Base-by-base conservation (phyloP, 192 early-diverging fungal genomes). In the Chytriomyces sp. region DNA sequence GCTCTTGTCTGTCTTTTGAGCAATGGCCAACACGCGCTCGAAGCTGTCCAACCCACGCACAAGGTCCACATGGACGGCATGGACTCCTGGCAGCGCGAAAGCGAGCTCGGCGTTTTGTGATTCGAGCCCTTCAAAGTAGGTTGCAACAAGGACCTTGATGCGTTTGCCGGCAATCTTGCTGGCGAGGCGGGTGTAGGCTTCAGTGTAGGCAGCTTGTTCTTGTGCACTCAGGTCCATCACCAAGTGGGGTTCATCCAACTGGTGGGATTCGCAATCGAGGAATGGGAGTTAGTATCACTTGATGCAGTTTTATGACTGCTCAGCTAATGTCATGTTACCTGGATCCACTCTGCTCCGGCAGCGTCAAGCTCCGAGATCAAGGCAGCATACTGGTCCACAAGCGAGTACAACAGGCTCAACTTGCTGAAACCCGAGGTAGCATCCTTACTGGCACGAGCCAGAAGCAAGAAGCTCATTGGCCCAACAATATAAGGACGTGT, bases 401-500 rank as follows among this genome's bases (percentile, higher is more conserved):
- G 85, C 71, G 76, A 82, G 65, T 91, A 82, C 70, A 98, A 87
- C 48, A 97, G 90, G 70, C 83, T 80, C 77, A 98, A 84, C 45
- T 90, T 87, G 82, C 93, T 89, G 69, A 96, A 94, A 2, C 78
- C 85, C 13, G 80, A 71, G 46, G 93, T 92, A 76, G 90, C 90
- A 43, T 66, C 61, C 57, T 68, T 79, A 69, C n/a, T 50, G 62
- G 92, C 67, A 84, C 97, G 95, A 78, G 93, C 93, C 61, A 98
- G 91, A 10, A 90, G 80, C 64, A 99, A 88, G 86, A 95, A 94
- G 45, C 93, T 88, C 71, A 99, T 89, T 5, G 97, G 97, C 61
- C 97, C 97, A 48, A 98, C 84, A 50, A 99, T 76, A 26, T 97
- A 97, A 9, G 96, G 96, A 67, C 96, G 95, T 47, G 97, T 94